Conservation (phyloP, 1,284 basidiomycete genomes). For the Boletus sp. region DNA sequence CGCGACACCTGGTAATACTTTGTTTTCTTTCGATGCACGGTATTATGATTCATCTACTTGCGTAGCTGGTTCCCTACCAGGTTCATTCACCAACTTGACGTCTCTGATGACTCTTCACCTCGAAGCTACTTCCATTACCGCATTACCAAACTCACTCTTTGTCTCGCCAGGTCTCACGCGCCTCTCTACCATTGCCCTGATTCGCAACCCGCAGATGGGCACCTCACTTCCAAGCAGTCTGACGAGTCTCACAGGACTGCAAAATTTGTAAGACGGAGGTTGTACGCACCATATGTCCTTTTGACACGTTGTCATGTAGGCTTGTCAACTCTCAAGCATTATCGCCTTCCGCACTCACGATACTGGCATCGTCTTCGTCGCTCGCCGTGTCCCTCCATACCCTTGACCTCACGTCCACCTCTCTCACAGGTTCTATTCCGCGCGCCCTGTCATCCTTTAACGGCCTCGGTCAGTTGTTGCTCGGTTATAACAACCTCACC, state of each 20-base stretch:
- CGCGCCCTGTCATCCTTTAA: constrained; percentile 25
- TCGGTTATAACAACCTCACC: constrained; percentile 34
- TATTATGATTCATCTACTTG: neutral
- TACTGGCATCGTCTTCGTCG: constrained; percentile 33
- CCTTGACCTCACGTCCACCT: constrained; percentile 37
- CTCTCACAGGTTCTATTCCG: constrained; percentile 33
- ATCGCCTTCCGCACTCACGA: constrained; percentile 27
- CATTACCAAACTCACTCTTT: constrained; percentile 38
- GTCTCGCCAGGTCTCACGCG: constrained; percentile 31
- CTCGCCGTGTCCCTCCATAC: constrained; percentile 37
- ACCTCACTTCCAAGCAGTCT: constrained; percentile 38
- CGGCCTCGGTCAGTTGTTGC: constrained; percentile 32
- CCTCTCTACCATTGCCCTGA: constrained; percentile 40
- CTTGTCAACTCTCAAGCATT: constrained; percentile 29
- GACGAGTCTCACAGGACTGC: constrained; percentile 32
- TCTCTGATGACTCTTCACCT: constrained; percentile 40
- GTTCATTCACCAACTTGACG: constrained; percentile 38
- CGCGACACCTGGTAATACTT: constrained; percentile 38
- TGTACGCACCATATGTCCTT: neutral
- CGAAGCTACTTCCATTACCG: constrained; percentile 43
- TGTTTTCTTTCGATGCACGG: neutral
- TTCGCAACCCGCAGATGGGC: constrained; percentile 45
- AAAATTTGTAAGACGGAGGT: constrained; percentile 39
- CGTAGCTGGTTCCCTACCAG: constrained; percentile 40
- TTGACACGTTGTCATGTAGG: constrained; percentile 12